Conservation (phyloP, 2,329 filamentous ascomycete species). For the Fusarium udum region DNA sequence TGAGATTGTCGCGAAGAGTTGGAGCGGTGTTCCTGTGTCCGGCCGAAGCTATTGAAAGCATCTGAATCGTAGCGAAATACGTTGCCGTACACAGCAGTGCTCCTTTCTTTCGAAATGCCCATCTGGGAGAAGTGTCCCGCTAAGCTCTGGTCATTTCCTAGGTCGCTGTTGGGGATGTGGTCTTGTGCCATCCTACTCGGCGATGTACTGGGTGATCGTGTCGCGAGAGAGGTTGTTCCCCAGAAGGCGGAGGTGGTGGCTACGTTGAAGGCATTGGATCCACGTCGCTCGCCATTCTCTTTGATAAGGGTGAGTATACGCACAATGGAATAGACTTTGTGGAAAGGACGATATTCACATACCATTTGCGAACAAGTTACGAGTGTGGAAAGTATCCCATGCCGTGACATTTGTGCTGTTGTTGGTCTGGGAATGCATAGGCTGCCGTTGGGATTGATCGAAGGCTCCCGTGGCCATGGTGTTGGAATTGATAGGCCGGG, state of each 20-base stretch:
- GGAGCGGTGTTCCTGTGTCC: slow-evolving; percentile 64
- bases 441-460: slow-evolving; percentile 44
- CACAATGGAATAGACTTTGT: neutral
- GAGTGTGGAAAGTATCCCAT: slow-evolving; percentile 16
- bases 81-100: slow-evolving; percentile 35
- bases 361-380: slow-evolving; percentile 59
- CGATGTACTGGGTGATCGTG: slow-evolving; percentile 63
- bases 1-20: slow-evolving; percentile 66
- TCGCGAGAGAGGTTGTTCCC: slow-evolving; percentile 59
- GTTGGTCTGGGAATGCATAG: slow-evolving; percentile 47
- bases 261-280: slow-evolving; percentile 74
- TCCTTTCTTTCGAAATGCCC: slow-evolving; percentile 35
- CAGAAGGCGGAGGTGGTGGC: slow-evolving; percentile 72
- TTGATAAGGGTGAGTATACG: slow-evolving; percentile 23
- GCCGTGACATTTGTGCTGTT: neutral
- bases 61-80: slow-evolving; percentile 41
- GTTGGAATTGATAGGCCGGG: slow-evolving; percentile 50
- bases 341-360: slow-evolving; percentile 33
- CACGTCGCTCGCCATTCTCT: slow-evolving; percentile 57
- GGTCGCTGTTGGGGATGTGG: slow-evolving; percentile 54
- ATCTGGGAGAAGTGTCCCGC: slow-evolving; percentile 47
- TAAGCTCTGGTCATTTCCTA: slow-evolving; percentile 55
- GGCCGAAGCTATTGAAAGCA: slow-evolving; percentile 38
- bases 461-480: slow-evolving; percentile 48
- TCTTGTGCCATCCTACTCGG: slow-evolving; percentile 66